Conservation (phyloP, 106 monocot species). For the Alisma plantagoaquatica region DNA sequence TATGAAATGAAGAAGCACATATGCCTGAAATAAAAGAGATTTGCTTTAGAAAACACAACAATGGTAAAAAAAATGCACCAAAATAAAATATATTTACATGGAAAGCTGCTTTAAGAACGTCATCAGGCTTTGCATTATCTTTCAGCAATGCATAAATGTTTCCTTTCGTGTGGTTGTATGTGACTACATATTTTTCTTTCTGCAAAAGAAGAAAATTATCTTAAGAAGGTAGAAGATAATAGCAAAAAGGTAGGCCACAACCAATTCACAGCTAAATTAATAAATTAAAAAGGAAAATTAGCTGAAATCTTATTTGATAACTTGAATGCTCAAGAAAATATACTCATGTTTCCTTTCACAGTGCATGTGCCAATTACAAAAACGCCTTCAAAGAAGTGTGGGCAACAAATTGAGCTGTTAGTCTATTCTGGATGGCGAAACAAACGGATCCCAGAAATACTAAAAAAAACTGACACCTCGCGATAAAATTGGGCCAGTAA, state of each 20-base stretch:
- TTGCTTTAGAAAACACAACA: neutral
- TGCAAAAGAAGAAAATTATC: slow-evolving; percentile 13
- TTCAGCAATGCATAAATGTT: slow-evolving; percentile 85
- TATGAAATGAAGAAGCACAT: slow-evolving; percentile 52
- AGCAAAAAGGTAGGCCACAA: neutral
- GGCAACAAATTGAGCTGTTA: too few relatives aligned
- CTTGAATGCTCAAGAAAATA: neutral
- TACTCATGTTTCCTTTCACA: too few relatives aligned
- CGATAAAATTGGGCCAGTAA: too few relatives aligned
- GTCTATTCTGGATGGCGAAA: too few relatives aligned
- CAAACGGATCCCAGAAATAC: too few relatives aligned
- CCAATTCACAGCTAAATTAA: neutral
- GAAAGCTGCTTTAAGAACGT: slow-evolving; percentile 33
- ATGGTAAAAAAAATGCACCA: neutral
- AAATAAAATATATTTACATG: slow-evolving; percentile 10
- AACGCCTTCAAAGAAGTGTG: too few relatives aligned
- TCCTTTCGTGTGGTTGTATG: slow-evolving; percentile 80
- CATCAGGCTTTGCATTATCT: slow-evolving; percentile 66
- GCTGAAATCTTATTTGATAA: neutral
- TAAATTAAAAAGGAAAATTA: neutral
- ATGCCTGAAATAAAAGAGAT: slow-evolving; percentile 8
- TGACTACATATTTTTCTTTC: slow-evolving; percentile 87
- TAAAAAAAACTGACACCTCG: too few relatives aligned
- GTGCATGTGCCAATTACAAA: too few relatives aligned
- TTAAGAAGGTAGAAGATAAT: neutral